Evolutionary conservation across 228 moss, liverwort and hornwort genomes (phyloP).

Genomic region (Sphagnum magellanicum): DNA sequence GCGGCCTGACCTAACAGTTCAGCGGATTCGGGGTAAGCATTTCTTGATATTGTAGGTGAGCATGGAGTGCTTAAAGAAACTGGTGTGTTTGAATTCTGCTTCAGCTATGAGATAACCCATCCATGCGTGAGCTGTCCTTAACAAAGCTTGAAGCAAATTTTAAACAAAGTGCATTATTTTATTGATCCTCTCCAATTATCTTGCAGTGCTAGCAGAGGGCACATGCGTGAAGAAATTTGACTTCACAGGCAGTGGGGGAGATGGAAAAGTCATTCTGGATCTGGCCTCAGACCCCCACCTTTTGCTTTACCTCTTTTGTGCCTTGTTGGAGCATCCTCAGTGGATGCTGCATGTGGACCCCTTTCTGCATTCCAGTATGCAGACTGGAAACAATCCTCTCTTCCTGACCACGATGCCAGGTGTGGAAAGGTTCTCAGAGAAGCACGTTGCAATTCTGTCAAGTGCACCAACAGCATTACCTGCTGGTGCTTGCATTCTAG

Average conservation of each 20-base stretch:
- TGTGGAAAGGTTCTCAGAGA: conserved; percentile 74
- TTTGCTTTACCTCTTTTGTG: conserved; percentile 88
- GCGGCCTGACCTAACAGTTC: conserved; percentile 65
- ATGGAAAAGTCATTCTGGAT: not conserved
- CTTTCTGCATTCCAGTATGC: conserved; percentile 68
- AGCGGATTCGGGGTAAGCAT: conserved; percentile 64
- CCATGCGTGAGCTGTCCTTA: no score
- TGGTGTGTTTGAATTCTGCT: no score
- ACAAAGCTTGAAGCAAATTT: no score
- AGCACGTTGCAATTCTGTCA: conserved; percentile 73
- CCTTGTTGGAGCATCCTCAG: conserved; percentile 92
- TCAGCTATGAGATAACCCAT: no score
- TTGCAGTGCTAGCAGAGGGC: conserved; percentile 81
- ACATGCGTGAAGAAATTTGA: conserved; percentile 88
- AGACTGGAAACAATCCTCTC: conserved; percentile 83
- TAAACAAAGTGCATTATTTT: no score
- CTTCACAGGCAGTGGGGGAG: conserved; percentile 63
- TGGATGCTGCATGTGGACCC: conserved; percentile 98
- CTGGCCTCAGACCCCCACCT: conserved; percentile 90
- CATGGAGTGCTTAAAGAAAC: no score
- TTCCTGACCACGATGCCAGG: conserved; percentile 75
- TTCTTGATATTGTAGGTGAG: not conserved
- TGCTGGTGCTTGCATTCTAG: conserved; percentile 75
- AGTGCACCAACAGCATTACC: conserved; percentile 66
- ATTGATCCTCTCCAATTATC: not conserved